These are phyloP conservation scores for Musa balbisiana DNA, from an alignment of 202 grass and related monocot genomes.

Conservation along the genomic window DNA sequence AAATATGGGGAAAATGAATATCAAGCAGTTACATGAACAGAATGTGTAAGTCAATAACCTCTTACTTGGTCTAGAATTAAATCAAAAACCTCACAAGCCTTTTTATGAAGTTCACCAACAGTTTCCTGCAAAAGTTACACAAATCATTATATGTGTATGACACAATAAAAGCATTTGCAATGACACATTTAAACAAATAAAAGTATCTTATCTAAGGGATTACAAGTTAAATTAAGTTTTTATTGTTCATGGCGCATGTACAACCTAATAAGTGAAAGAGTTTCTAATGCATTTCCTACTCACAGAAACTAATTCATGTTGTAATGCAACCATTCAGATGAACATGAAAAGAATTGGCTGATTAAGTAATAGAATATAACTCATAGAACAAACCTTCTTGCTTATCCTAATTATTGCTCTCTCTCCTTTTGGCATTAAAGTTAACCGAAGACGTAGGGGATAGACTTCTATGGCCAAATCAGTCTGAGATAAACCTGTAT, in stretches of 20 bases:
- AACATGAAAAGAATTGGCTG: too few relatives aligned
- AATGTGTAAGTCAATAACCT: constrained; percentile 21
- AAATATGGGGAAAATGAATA: constrained; percentile 23
- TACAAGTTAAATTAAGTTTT: too few relatives aligned
- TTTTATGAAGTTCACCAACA: constrained; percentile 77
- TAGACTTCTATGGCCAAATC: constrained; percentile 99
- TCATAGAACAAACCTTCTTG: constrained; percentile 55
- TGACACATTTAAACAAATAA: too few relatives aligned
- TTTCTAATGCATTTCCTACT: too few relatives aligned
- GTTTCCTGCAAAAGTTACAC: constrained; percentile 50
- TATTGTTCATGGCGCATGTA: too few relatives aligned
- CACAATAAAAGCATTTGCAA: too few relatives aligned
- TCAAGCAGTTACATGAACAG: constrained; percentile 3
- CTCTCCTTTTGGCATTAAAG: constrained; percentile 77
- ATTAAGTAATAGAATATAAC: background rate
- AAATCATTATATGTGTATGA: too few relatives aligned
- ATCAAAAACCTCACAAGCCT: constrained; percentile 76
- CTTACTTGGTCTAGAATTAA: constrained; percentile 79
- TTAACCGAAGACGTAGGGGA: constrained; percentile 84
- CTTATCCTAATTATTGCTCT: constrained; percentile 88
- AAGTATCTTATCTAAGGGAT: too few relatives aligned
- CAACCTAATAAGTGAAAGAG: too few relatives aligned
- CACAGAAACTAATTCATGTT: too few relatives aligned
- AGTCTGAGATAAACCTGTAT: constrained; percentile 84
- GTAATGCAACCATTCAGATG: too few relatives aligned